Evolutionary conservation across 2,329 filamentous ascomycete genomes (phyloP), one percentile per base, ranked within the genome.

Genomic region (Didymella keratinophila): DNA sequence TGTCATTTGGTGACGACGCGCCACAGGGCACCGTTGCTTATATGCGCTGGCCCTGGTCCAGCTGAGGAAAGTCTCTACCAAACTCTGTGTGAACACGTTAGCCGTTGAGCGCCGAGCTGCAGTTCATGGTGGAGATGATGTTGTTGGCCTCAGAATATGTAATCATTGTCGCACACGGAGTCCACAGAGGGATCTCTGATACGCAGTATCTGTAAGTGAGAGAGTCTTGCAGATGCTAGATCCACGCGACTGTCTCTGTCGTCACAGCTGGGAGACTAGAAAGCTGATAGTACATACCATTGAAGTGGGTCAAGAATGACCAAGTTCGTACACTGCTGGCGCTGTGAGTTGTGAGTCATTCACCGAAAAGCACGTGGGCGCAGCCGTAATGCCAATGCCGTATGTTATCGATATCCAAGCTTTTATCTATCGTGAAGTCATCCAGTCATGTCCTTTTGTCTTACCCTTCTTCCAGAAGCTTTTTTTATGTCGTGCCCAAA

Each of bases 381-480:
- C 37, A 51, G 50, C 50, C 45, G 45, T 37, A 23, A 39, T 46
- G 50, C 39, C 18, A 58, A 44, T 58, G 56, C 50, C 50, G 34
- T 36, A 27, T 50, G 39, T 51, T 49, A 34, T 47, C 56, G 18
- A 62, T 64, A 48, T n/a, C 58, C 50, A 60, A 64, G 58, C 58
- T 68, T 68, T 66, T 65, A 30, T 66, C 65, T 67, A 67, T 63
- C 57, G 23, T 60, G 21, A 56, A 45, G 54, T 64, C 60, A 57
- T 66, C 60, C 52, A 52, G 47, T 65, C 55, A 42, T 63, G 28
- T 42, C 36, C 43, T 48, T 37, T 56, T 18, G n/a, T 59, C 28
- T 53, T 37, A 42, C 45, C 51, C 34, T 21, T 4, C 14, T n/a
- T 27, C 37, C 23, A 23, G 3, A 16, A 30, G 41, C 58, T 50